Percentiles rank a stretch among this genome's conserved stretches.
These are phyloP conservation scores for Scheffersomyces ergatensis DNA, from an alignment of 805 yeast genomes.

Conservation along the genomic window DNA sequence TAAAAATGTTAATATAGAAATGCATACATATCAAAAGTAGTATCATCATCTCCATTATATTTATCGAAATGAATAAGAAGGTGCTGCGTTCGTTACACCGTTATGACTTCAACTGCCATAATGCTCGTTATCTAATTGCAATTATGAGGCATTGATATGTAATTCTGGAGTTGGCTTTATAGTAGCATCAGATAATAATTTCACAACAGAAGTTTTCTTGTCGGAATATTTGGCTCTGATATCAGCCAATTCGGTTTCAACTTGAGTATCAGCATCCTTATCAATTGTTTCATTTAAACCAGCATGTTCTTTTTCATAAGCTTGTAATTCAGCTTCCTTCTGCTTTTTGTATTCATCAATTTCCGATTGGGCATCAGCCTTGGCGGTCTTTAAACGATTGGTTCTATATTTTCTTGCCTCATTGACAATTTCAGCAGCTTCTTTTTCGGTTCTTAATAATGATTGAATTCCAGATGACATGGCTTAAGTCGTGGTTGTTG, in stretches of 20 bases:
- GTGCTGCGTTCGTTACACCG: too few relatives aligned
- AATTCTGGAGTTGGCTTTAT: slow-evolving; percentile 76
- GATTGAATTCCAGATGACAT: slow-evolving; percentile 61
- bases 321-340: slow-evolving; percentile 79
- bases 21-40: neutral
- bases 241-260: slow-evolving; percentile 65
- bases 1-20: neutral
- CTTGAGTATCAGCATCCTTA: slow-evolving; percentile 72
- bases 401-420: slow-evolving; percentile 91
- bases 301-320: slow-evolving; percentile 68
- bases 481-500: too few relatives aligned
- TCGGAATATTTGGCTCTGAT: slow-evolving; percentile 62
- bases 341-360: slow-evolving; percentile 79
- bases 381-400: slow-evolving; percentile 87
- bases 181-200: slow-evolving; percentile 76
- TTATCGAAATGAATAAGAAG: too few relatives aligned
- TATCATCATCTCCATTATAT: neutral
- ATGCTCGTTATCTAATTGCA: too few relatives aligned
- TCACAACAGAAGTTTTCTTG: slow-evolving; percentile 67
- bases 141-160: slow-evolving; percentile 66
- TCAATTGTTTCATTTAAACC: slow-evolving; percentile 77
- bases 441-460: slow-evolving; percentile 85
- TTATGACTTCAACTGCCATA: too few relatives aligned
- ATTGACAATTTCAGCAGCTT: slow-evolving; percentile 93
- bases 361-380: slow-evolving; percentile 87